Evolutionary conservation across 2,329 filamentous ascomycete genomes (phyloP).

Genomic region (Reticulascus tulasneorum): DNA sequence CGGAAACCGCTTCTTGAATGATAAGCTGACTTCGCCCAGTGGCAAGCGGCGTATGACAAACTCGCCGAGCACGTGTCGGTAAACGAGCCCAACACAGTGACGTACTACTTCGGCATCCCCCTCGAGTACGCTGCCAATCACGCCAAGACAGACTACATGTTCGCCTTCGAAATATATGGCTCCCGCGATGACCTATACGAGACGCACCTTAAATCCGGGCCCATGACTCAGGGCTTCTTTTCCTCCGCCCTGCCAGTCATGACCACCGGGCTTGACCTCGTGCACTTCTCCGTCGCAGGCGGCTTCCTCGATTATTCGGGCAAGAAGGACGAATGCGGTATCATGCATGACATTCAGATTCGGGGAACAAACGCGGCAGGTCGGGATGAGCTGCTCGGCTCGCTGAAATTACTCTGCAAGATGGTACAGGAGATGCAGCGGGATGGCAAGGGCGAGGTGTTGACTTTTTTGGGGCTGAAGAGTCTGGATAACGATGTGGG

Average conservation of each 20-base stretch:
- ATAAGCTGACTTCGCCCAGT: no score
- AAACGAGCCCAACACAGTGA: conserved; percentile 29
- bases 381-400: conserved; percentile 12
- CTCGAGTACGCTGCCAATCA: conserved; percentile 17
- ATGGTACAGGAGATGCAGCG: conserved; percentile 13
- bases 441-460: conserved; percentile 13
- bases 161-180: conserved; percentile 19
- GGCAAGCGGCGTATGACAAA: conserved; percentile 35
- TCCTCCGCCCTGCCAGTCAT: conserved; percentile 15
- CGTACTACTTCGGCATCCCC: conserved; percentile 40
- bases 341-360: conserved; percentile 20
- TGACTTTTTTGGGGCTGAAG: conserved; percentile 18
- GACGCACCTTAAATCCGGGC: conserved; percentile 17
- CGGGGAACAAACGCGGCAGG: conserved; percentile 9
- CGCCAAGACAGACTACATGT: conserved; percentile 18
- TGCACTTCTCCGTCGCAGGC: conserved; percentile 17
- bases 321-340: conserved; percentile 16
- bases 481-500: conserved; percentile 17
- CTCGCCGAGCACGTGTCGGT: conserved; percentile 29
- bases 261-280: conserved; percentile 19
- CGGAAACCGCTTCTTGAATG: background rate
- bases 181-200: conserved; percentile 17
- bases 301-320: conserved; percentile 18
- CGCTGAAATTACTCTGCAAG: conserved; percentile 13
- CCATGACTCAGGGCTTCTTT: conserved; percentile 17